Base-by-base conservation (phyloP, 78 protist genomes). In the Dictyostelium capitatum region DNA sequence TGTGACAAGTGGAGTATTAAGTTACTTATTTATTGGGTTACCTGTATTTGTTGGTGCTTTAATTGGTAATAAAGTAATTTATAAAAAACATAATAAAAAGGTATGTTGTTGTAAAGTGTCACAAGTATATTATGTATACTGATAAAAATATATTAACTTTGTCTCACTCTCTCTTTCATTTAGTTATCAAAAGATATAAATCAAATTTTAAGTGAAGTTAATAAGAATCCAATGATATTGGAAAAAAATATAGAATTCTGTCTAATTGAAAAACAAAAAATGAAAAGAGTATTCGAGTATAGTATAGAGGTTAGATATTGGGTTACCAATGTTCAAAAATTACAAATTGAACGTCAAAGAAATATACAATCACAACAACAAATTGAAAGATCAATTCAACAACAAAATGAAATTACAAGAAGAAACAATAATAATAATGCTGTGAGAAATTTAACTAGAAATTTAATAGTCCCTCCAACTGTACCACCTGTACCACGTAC, bases 11-110 rank as follows among this genome's bases (percentile, higher is more conserved):
- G 23, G 67, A 20, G 67, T 57, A n/a, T 57, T 57, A 23, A 23
- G 32, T 12, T 57, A 57, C 23, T 28, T 57, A 57, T 57, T 57
- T 30, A 32, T 67, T 32, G 75, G 75, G 19, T 67, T 67, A 25
- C 75, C 75, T 14, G 46, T 67, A 4, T 67, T 67, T 25, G 30
- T 32, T 25, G 75, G 75, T 67, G 75, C 75, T 17, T 67, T 25
- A 32, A 67, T 67, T 11, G 75, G 50, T 14, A 67, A 67, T 67
- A 67, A 67, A 67, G 46, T 67, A 4, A 67, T 32, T 17, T 67
- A 67, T 32, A 32, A 17, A 15, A 67, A 67, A 32, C 30, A 67
- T 67, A 32, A 67, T 14, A 67, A 67, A 67, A 67, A 67, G n/a
- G 75, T 67, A 67, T 20, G n/a, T 56, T n/a, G n/a, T n/a, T n/a